Conservation (phyloP, 345 rosid genomes). For the Aethionema arabicum region DNA sequence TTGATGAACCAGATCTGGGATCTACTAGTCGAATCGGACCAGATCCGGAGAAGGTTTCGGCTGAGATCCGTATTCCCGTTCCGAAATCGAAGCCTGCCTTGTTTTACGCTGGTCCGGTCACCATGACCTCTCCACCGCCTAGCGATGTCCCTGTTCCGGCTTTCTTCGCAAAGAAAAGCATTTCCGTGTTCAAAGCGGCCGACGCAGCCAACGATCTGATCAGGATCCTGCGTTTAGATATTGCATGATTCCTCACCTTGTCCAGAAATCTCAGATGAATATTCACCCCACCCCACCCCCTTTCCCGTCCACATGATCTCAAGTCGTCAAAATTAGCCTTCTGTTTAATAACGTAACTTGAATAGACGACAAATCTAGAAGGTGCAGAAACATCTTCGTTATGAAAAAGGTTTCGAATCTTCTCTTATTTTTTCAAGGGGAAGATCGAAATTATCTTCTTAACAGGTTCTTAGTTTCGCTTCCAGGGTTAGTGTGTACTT, state of each 20-base stretch:
- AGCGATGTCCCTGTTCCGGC: conserved; percentile 78
- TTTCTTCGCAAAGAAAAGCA: conserved; percentile 50
- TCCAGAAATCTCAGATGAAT: too few relatives aligned
- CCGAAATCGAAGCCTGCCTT: conserved; percentile 21
- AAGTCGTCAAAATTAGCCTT: too few relatives aligned
- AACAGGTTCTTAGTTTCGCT: conserved; percentile 24
- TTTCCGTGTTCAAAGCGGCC: neutral
- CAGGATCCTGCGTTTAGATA: conserved; percentile 48
- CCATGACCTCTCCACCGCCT: conserved; percentile 70
- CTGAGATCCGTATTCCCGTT: conserved; percentile 30
- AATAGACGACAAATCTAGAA: neutral
- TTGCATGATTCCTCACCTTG: conserved; percentile 7
- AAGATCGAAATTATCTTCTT: conserved; percentile 35
- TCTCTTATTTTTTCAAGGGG: conserved; percentile 89
- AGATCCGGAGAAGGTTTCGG: conserved; percentile 30
- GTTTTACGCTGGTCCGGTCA: conserved; percentile 74
- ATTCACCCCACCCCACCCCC: too few relatives aligned
- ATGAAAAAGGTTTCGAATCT: conserved; percentile 7
- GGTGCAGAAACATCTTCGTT: conserved; percentile 12
- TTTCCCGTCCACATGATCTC: too few relatives aligned
- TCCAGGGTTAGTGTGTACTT: conserved; percentile 2
- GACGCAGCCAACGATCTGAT: conserved; percentile 55
- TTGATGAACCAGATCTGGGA: conserved; percentile 31
- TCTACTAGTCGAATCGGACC: conserved; percentile 33
- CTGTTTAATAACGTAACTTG: too few relatives aligned